These are phyloP conservation scores for Euphorbia tirucalli DNA, from an alignment of 345 rosid species.

Conservation along the genomic window DNA sequence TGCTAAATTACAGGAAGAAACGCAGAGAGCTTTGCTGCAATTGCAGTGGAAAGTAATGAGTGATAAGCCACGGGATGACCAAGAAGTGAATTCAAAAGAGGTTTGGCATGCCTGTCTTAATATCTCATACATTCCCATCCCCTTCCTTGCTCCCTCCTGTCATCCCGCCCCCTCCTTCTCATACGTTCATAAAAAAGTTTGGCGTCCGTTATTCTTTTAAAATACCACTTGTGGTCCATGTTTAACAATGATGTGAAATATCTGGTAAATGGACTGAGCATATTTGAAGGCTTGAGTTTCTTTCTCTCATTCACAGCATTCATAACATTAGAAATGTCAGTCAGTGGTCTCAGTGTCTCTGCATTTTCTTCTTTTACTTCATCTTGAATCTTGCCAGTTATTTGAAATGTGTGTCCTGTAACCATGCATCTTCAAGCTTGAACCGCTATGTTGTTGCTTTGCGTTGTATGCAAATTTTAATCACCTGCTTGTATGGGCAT, in stretches of 20 bases:
- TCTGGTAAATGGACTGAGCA: neutral
- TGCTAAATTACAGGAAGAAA: constrained; percentile 57
- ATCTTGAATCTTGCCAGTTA: neutral
- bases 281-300: neutral
- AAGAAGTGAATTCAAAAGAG: constrained; percentile 69
- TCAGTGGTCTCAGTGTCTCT: neutral
- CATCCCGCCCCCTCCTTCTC: too few relatives aligned
- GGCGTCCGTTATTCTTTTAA: neutral
- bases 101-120: constrained; percentile 40
- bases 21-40: constrained; percentile 83
- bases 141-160: neutral
- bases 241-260: neutral
- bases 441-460: neutral
- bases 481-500: neutral
- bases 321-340: neutral
- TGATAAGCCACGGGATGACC: constrained; percentile 73
- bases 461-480: neutral
- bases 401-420: neutral
- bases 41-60: constrained; percentile 92
- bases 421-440: neutral
- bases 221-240: neutral
- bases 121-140: constrained; percentile 1
- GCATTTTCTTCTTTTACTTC: neutral
- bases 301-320: too few relatives aligned
- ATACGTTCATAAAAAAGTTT: too few relatives aligned